These are phyloP conservation scores for Hypocrella siamensis DNA, from an alignment of 2,329 filamentous ascomycete species.

Conservation along the genomic window DNA sequence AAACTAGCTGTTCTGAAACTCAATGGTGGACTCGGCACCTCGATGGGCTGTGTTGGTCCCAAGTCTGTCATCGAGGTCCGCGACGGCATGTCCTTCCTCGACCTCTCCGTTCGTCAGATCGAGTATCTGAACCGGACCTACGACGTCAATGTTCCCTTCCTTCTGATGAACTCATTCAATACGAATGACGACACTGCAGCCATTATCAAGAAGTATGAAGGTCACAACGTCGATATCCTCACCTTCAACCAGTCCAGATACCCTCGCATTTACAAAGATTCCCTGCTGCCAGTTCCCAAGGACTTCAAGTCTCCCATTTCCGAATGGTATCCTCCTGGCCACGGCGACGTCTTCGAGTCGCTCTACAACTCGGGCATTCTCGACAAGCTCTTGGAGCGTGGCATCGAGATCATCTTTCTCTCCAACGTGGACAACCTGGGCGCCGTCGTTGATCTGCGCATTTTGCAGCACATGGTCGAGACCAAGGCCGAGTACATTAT, in stretches of 20 bases:
- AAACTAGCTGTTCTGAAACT: conserved; percentile 98
- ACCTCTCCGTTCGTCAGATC: conserved; percentile 95
- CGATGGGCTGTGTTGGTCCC: conserved; percentile 97
- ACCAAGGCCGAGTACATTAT: conserved; percentile 97
- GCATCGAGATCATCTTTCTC: conserved; percentile 95
- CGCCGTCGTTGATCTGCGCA: conserved; percentile 92
- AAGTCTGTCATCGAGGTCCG: conserved; percentile 99
- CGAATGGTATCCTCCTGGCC: conserved; percentile 97
- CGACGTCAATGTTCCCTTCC: conserved; percentile 90
- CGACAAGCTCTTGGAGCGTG: conserved; percentile 86
- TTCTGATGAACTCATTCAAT: conserved; percentile 99
- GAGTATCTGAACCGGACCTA: conserved; percentile 99
- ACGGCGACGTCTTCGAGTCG: conserved; percentile 99
- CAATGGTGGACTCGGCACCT: conserved; percentile 97
- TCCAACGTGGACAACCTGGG: conserved; percentile 99
- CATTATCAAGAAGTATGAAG: conserved; percentile 99
- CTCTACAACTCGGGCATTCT: conserved; percentile 98
- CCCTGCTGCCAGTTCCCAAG: conserved; percentile 89
- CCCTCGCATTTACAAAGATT: conserved; percentile 96
- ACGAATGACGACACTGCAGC: conserved; percentile 94
- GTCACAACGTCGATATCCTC: conserved; percentile 97
- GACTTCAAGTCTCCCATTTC: conserved; percentile 70
- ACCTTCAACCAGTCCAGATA: conserved; percentile 99
- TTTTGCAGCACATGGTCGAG: conserved; percentile 98
- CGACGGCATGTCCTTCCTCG: conserved; percentile 99